A percentile compares a stretch with the other conserved stretches of the same genome.
phyloP scores from a whole-genome alignment of 2,329 filamentous ascomycete species.

The Claviceps monticola region DNA sequence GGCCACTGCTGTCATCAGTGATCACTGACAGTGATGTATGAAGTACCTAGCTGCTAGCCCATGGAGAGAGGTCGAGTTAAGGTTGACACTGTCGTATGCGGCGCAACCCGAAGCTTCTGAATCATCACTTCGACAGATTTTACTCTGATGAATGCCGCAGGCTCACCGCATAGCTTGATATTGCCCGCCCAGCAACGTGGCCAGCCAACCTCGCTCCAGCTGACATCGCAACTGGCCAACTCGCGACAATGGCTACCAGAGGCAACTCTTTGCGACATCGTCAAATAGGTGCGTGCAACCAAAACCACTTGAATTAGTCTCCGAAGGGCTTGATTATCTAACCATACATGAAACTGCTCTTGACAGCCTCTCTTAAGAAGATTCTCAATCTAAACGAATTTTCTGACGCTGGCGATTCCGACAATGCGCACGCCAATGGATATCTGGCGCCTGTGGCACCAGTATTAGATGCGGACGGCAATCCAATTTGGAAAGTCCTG shows the following conservation, averaged over 20 bases:
- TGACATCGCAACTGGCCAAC: neutral
- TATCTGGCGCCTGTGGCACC: slow-evolving; percentile 57
- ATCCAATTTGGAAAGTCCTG: slow-evolving; percentile 94
- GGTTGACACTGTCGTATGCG: neutral
- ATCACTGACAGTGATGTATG: too few species aligned
- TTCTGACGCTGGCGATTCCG: slow-evolving; percentile 41
- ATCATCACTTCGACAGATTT: neutral
- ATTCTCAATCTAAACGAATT: slow-evolving; percentile 89
- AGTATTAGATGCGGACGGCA: slow-evolving; percentile 72
- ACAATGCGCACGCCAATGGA: slow-evolving; percentile 51
- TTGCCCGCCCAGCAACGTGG: neutral
- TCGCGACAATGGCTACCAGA: slow-evolving; percentile 29
- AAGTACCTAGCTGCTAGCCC: too few species aligned
- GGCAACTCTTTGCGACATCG: slow-evolving; percentile 35
- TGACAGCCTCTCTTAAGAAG: slow-evolving; percentile 75
- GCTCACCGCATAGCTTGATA: neutral
- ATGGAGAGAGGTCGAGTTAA: neutral
- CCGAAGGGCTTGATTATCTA: neutral
- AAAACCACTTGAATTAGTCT: neutral
- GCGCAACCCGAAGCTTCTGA: neutral
- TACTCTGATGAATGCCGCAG: neutral
- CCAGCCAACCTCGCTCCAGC: neutral
- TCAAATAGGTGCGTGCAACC: slow-evolving; percentile 28
- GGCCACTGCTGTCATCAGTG: slow-evolving; percentile 4
- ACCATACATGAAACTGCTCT: neutral